phyloP scores from a whole-genome alignment of 129 eudicot species.

The Saussurea involucrata region DNA sequence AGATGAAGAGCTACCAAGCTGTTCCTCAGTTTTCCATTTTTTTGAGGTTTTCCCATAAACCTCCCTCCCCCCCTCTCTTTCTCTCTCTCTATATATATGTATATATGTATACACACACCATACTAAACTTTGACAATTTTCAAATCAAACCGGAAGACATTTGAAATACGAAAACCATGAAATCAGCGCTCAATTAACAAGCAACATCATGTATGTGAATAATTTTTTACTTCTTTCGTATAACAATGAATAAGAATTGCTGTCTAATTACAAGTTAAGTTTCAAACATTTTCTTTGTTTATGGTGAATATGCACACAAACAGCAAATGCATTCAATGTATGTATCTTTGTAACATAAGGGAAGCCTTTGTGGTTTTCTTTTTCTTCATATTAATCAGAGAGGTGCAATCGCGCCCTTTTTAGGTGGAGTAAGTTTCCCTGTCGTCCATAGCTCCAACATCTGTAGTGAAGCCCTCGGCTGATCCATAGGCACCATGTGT shows the following conservation, averaged over 20 bases:
- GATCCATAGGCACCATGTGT: conserved; percentile 90
- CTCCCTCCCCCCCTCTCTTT: no score
- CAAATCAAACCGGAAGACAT: neutral
- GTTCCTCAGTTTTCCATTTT: no score
- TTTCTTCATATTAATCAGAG: conserved; percentile 1
- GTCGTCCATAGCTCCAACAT: conserved; percentile 69
- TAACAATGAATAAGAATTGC: neutral
- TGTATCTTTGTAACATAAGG: conserved; percentile 6
- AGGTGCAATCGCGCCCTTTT: conserved; percentile 10
- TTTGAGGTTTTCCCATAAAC: no score
- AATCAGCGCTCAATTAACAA: neutral
- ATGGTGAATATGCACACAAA: neutral
- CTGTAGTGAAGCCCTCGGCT: conserved; percentile 59
- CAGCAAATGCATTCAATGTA: neutral
- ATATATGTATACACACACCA: no score
- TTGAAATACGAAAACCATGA: neutral
- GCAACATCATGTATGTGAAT: neutral
- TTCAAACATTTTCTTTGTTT: neutral
- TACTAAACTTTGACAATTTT: neutral
- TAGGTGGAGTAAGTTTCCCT: conserved; percentile 29
- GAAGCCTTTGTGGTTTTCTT: neutral
- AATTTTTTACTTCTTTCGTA: conserved; percentile 9
- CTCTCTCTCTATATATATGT: no score
- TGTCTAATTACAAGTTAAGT: conserved; percentile 24
- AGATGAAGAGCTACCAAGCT: no score